Base-by-base conservation (phyloP, 2,329 filamentous ascomycete genomes). In the Aspergillus quadricinctus region DNA sequence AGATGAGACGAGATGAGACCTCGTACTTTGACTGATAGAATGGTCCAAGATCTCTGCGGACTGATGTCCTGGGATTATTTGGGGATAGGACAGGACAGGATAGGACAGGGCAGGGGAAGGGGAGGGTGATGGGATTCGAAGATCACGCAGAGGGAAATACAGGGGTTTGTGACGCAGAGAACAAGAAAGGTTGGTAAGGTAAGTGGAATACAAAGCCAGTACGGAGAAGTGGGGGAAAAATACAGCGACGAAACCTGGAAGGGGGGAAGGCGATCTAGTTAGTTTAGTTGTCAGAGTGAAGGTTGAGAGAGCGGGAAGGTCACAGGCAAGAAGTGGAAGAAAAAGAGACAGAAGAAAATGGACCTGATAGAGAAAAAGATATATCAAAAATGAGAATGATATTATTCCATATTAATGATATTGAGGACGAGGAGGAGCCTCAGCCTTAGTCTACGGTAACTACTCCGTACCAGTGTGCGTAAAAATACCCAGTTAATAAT, bases 21-120 rank as follows among this genome's bases (percentile, higher is more conserved):
- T 23, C 41, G n/a, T 11, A 4, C 19, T 23, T 21, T 21, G 19
- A 19, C 19, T 10, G 21, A 19, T 45, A 45, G 11, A 59, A 35
- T 40, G 51, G 41, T 52, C 52, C 54, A 59, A 49, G 57, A 52
- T 55, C 57, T 51, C 48, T 55, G 52, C 35, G 48, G 57, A 53
- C 35, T 25, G 50, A 53, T 54, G 50, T 14, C 31, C 14, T 37
- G 31, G 14, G 31, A 37, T 37, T 37, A 37, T 17, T 37, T 37
- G 14, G 17, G 31, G 14, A 37, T 14, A 37, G 14, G 14, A 37
- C 14, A 37, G 31, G 31, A 14, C 31, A 37, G 31, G 31, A 37
- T 14, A 37, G 25, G 25, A 7, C 25, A 27, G 31, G 31, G 31
- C 25, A 27, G 31, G 31, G 31, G 31, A 37, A 17, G 14, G 31